Percentiles rank a stretch among this genome's conserved stretches.
phyloP scores from a whole-genome alignment of 768 basidiomycete genomes.

The Strobilomyces echinocephalus region DNA sequence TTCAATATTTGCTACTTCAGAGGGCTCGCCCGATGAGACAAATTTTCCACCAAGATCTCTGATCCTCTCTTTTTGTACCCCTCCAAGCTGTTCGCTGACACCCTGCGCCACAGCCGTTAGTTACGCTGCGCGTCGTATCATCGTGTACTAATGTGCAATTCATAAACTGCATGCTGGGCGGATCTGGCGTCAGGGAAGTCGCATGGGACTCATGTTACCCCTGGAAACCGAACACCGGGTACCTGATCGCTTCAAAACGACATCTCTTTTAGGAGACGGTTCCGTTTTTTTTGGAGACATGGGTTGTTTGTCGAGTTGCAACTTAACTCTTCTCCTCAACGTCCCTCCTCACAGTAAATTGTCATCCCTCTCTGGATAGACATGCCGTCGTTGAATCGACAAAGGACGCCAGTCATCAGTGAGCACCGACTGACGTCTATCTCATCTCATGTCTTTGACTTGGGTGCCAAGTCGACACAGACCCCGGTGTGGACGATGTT shows the following conservation, averaged over 20 bases:
- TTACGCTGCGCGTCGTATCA: not conserved
- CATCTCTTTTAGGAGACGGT: not conserved
- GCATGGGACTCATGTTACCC: not conserved
- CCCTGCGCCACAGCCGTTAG: not conserved
- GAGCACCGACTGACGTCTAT: conserved; percentile 21
- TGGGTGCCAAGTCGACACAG: conserved; percentile 63
- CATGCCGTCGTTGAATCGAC: conserved; percentile 17
- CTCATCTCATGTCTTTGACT: conserved; percentile 1
- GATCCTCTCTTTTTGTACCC: conserved; percentile 26
- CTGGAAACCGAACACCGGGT: not conserved
- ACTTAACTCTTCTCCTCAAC: not conserved
- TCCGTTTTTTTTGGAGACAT: not conserved
- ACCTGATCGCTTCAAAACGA: not conserved
- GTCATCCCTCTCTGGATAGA: not conserved
- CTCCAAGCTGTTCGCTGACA: conserved; percentile 5
- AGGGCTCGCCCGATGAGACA: conserved; percentile 55
- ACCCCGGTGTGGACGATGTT: conserved; percentile 82
- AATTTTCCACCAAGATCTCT: conserved; percentile 70
- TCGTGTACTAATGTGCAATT: not conserved
- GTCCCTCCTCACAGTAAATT: not conserved
- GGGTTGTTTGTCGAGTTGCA: not conserved
- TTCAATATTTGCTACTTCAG: conserved; percentile 68
- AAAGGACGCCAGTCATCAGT: conserved; percentile 64
- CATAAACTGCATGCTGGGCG: not conserved
- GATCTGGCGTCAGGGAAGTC: not conserved